phyloP scores from a whole-genome alignment of 2,329 filamentous ascomycete genomes.

The Cercospora nicotianae region DNA sequence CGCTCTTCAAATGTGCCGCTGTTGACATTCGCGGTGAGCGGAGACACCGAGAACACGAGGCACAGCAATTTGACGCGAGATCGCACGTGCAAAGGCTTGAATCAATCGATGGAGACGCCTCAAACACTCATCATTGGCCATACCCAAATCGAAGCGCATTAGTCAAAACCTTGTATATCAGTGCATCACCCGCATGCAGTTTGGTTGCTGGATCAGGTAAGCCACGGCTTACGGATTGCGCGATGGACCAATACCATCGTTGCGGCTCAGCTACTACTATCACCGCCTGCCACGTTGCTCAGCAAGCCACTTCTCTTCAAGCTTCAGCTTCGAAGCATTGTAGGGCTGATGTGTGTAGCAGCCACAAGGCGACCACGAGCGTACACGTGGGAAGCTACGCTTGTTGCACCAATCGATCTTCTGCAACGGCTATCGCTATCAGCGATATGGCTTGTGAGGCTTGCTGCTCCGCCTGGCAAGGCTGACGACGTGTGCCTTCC shows the following conservation, averaged over 20 bases:
- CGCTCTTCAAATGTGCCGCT: neutral
- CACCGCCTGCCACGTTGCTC: conserved; percentile 11
- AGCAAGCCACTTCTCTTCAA: conserved; percentile 5
- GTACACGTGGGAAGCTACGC: neutral
- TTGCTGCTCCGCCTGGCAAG: conserved; percentile 11
- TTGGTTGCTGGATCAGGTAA: neutral
- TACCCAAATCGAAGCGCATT: neutral
- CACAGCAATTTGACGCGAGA: conserved; percentile 3
- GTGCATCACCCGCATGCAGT: conserved; percentile 4
- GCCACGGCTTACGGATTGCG: conserved; percentile 7
- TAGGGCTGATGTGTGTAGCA: conserved; percentile 4
- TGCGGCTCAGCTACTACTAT: neutral
- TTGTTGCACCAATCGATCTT: conserved; percentile 1
- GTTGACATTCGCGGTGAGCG: neutral
- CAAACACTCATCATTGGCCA: neutral
- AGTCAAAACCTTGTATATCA: neutral
- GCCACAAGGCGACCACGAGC: conserved; percentile 15
- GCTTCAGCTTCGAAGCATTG: neutral
- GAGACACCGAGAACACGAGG: neutral
- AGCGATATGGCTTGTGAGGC: conserved; percentile 11
- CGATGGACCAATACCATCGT: conserved; percentile 3
- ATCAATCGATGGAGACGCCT: neutral
- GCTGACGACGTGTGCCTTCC: conserved; percentile 5
- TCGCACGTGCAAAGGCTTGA: neutral
- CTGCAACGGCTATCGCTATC: neutral